Conservation (phyloP, 2,329 filamentous ascomycete species). For the Thelonectria blattea region DNA sequence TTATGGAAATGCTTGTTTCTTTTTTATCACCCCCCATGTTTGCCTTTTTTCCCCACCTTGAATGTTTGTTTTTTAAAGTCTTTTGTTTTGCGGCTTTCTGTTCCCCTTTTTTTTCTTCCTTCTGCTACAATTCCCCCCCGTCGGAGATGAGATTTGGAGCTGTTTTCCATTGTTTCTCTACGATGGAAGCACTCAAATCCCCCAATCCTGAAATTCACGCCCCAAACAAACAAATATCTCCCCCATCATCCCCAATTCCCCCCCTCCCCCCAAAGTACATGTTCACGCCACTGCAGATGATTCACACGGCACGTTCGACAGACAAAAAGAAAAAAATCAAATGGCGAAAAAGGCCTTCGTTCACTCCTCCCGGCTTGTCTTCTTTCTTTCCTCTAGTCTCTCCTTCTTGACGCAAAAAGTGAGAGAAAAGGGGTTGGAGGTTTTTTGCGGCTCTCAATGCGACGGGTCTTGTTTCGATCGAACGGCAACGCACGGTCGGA, state of each 20-base stretch:
- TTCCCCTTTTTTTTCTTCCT: slow-evolving; percentile 17
- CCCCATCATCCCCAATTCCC: background rate
- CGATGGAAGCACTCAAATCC: slow-evolving; percentile 8
- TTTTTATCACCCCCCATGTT: slow-evolving; percentile 24
- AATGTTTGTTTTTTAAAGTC: slow-evolving; percentile 17
- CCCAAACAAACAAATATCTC: slow-evolving; percentile 1
- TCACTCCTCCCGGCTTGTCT: background rate
- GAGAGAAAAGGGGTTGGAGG: background rate
- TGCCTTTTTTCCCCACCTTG: slow-evolving; percentile 17
- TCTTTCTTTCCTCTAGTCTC: background rate
- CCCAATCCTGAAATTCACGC: slow-evolving; percentile 9
- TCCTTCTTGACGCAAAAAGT: background rate
- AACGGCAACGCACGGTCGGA: background rate
- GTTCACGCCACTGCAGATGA: slow-evolving; percentile 18
- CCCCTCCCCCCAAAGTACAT: background rate
- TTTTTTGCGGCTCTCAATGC: background rate
- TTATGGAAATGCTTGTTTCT: slow-evolving; percentile 41
- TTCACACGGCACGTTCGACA: slow-evolving; percentile 15
- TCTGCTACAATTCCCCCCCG: slow-evolving; percentile 24
- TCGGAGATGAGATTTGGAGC: slow-evolving; percentile 25
- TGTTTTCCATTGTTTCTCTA: slow-evolving; percentile 28
- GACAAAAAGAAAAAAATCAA: background rate
- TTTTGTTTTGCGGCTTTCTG: slow-evolving; percentile 30
- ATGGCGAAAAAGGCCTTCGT: slow-evolving; percentile 2
- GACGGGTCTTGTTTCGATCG: background rate